Conservation (phyloP, 2,329 filamentous ascomycete genomes). For the Alternaria brassicae region DNA sequence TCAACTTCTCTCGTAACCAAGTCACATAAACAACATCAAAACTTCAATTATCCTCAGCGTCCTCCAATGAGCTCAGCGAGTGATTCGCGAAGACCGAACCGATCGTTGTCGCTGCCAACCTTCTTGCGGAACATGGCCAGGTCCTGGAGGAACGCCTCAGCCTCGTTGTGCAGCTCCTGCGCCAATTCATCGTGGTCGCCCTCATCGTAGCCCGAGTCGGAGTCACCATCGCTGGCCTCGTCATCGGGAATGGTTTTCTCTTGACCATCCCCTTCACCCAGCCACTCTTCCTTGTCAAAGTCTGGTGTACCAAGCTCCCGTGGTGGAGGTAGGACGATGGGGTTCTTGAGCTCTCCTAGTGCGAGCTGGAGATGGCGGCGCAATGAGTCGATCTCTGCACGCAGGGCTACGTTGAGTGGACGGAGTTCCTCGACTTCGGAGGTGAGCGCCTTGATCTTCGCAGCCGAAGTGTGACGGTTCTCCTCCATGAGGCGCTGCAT, state of each 20-base stretch:
- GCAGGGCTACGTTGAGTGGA: slow-evolving; percentile 64
- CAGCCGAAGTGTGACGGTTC: slow-evolving; percentile 84
- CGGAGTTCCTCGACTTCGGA: slow-evolving; percentile 58
- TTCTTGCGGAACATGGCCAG: slow-evolving; percentile 82
- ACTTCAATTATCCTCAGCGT: not conserved
- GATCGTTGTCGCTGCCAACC: slow-evolving; percentile 78
- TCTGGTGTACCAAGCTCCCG: slow-evolving; percentile 36
- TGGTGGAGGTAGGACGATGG: slow-evolving; percentile 69
- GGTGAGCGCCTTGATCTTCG: slow-evolving; percentile 86
- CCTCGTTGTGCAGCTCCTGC: slow-evolving; percentile 78
- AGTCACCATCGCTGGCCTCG: slow-evolving; percentile 48
- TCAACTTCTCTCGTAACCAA: not conserved
- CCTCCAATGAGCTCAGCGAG: slow-evolving; percentile 29
- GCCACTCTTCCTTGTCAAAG: slow-evolving; percentile 43
- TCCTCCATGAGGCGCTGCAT: slow-evolving; percentile 99
- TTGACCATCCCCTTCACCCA: slow-evolving; percentile 37
- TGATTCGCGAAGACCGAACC: slow-evolving; percentile 58
- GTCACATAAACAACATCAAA: not conserved
- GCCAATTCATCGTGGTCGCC: slow-evolving; percentile 63
- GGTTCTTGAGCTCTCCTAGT: slow-evolving; percentile 85
- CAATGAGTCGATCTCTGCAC: slow-evolving; percentile 80
- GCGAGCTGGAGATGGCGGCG: slow-evolving; percentile 87
- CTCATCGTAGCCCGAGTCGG: slow-evolving; percentile 65
- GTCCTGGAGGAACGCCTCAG: slow-evolving; percentile 83
- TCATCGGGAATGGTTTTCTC: slow-evolving; percentile 38